Percentiles rank a stretch among this genome's conserved stretches.
phyloP scores from a whole-genome alignment of 2,329 filamentous ascomycete species.

The Didymella lethalis region DNA sequence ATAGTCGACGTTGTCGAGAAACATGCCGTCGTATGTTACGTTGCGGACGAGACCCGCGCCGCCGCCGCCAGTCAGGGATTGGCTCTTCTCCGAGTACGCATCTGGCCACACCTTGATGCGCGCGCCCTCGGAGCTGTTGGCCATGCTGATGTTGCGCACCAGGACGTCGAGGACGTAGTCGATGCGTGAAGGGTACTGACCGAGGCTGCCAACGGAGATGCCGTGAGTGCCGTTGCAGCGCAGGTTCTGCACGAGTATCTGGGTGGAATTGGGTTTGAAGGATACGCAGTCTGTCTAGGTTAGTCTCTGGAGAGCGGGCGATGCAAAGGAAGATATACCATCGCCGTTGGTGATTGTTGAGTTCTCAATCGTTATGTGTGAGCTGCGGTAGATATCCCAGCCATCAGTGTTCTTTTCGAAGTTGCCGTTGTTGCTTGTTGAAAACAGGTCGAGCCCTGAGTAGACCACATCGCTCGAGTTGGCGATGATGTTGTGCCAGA shows the following conservation, averaged over 20 bases:
- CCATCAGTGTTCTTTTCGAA: slow-evolving; percentile 45
- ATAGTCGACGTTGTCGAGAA: slow-evolving; percentile 67
- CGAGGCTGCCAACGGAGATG: slow-evolving; percentile 71
- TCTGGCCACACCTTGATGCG: slow-evolving; percentile 63
- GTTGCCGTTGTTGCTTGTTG: slow-evolving; percentile 23
- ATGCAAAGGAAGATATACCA: slow-evolving; percentile 28
- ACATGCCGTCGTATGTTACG: slow-evolving; percentile 69
- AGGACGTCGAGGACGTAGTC: slow-evolving; percentile 72
- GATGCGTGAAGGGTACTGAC: slow-evolving; percentile 67
- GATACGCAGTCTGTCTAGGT: slow-evolving; percentile 63
- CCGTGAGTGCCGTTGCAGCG: slow-evolving; percentile 72
- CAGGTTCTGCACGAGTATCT: slow-evolving; percentile 70
- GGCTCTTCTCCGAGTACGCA: slow-evolving; percentile 59
- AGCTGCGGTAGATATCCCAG: slow-evolving; percentile 66
- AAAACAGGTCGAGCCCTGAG: slow-evolving; percentile 18
- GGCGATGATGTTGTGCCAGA: slow-evolving; percentile 56
- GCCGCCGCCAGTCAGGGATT: slow-evolving; percentile 68
- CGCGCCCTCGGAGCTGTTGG: slow-evolving; percentile 31
- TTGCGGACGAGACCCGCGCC: slow-evolving; percentile 68
- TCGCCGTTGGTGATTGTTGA: slow-evolving; percentile 62
- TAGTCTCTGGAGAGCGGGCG: no score
- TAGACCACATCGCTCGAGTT: slow-evolving; percentile 56
- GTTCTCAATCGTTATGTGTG: slow-evolving; percentile 68
- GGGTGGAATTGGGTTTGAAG: slow-evolving; percentile 72
- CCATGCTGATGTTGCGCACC: slow-evolving; percentile 50